Base-by-base conservation (phyloP, 2,329 filamentous ascomycete species). In the Fusarium praegraminearum region DNA sequence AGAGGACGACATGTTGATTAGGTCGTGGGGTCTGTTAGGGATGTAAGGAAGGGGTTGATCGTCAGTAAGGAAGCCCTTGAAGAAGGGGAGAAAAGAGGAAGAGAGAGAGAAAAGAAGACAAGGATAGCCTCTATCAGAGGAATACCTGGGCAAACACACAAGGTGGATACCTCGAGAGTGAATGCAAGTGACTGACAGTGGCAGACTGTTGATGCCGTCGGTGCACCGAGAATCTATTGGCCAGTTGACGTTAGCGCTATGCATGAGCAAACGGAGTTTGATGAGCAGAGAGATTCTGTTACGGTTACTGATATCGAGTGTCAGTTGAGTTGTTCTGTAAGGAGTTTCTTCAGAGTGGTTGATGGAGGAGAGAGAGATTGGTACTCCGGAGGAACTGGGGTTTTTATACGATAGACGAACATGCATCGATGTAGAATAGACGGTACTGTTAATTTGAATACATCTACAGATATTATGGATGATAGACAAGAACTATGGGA, bases 371-470 rank as follows among this genome's bases (percentile, higher is more conserved):
- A 30, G n/a, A 30, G 28, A 30, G 28, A 9, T 9, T 5, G 28
- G 16, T 15, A 10, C 8, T 20, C 4, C 4, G 22, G 7, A 28
- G 43, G 4, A n/a, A 8, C 6, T 32, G n/a, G 9, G 12, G 12
- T 7, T 7, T 20, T 46, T 16, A 32, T 46, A 32, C 13, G 0
- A 2, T 28, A 9, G 43, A 11, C n/a, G 44, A 32, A 46, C 5
- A 46, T 7, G 13, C 2, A 15, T 8, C 3, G 12, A 46, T 22
- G 0, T 12, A 12, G 28, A 7, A 16, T 6, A 22, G 2, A 32
- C 0, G 5, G 2, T 32, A 4, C 5, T 32, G 5, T 32, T 46
- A n/a, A n/a, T n/a, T 20, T 20, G 10, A 30, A 12, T 0, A 12
- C 1, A 12, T 30, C 12, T 30, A 30, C 5, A 5, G 28, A 7